These are phyloP conservation scores for Dipteronia dyeriana DNA, from an alignment of 345 rosid genomes.

Conservation along the genomic window DNA sequence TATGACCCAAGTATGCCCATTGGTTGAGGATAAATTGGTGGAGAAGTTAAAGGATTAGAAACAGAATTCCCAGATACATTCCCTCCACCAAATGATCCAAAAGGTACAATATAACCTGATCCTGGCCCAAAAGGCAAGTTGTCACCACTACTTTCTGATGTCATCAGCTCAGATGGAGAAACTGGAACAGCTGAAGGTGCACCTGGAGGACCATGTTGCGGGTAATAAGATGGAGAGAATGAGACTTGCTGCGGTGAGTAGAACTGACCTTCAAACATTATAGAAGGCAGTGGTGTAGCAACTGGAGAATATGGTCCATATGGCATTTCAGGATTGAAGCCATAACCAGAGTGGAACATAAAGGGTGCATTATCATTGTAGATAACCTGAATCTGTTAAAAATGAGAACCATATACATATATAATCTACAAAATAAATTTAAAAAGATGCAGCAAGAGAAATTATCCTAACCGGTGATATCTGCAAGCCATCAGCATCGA, in stretches of 20 bases:
- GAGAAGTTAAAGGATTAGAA: slow-evolving; percentile 39
- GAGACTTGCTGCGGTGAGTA: slow-evolving; percentile 56
- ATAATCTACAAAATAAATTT: not conserved
- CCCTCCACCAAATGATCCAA: slow-evolving; percentile 56
- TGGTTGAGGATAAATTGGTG: slow-evolving; percentile 56
- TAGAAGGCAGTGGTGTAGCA: slow-evolving; percentile 47
- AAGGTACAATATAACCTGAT: slow-evolving; percentile 52
- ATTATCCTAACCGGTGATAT: slow-evolving; percentile 49
- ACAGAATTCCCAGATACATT: slow-evolving; percentile 39
- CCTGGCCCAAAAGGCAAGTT: slow-evolving; percentile 46
- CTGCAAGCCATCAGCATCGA: slow-evolving; percentile 53
- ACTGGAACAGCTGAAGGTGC: slow-evolving; percentile 48
- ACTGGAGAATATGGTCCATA: slow-evolving; percentile 56
- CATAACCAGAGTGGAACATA: slow-evolving; percentile 53
- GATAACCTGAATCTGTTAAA: slow-evolving; percentile 42
- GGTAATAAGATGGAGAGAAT: slow-evolving; percentile 47
- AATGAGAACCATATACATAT: not conserved
- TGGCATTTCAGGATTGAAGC: slow-evolving; percentile 52
- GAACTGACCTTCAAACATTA: slow-evolving; percentile 58
- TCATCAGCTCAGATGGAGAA: slow-evolving; percentile 42
- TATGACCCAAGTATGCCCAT: slow-evolving; percentile 78
- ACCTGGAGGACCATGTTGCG: slow-evolving; percentile 36
- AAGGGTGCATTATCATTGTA: slow-evolving; percentile 57
- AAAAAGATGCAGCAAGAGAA: not conserved
- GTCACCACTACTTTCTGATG: slow-evolving; percentile 44